Base-by-base conservation (phyloP, 331 rosid genomes). In the Quercus tomentella region DNA sequence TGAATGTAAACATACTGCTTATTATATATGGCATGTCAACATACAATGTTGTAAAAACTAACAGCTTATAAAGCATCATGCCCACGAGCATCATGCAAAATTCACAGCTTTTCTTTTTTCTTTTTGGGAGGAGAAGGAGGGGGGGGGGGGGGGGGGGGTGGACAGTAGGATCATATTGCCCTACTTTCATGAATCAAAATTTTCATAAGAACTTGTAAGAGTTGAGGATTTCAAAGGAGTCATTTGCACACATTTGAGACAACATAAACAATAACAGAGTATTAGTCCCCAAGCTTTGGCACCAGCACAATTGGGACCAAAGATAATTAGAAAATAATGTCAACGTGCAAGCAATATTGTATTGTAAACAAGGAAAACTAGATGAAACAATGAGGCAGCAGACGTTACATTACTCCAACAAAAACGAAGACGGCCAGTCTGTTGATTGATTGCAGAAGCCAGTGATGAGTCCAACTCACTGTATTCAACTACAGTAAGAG, bases 341-440 rank as follows among this genome's bases (percentile, higher is more conserved):
- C 23, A 25, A 68, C 28, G 28, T 37, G 43, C n/a, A 60, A n/a
- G 37, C 28, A 81, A 33, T 73, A 35, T 22, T 56, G 26, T 72
- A 22, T 51, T 25, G 67, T 58, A 66, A 52, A 76, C 62, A 60
- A 78, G 60, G 45, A 66, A 43, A 7, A 56, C 51, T 54, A 76
- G 83, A 68, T 81, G 55, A 82, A 75, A 77, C 62, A 55, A 75
- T 72, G 79, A 56, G 41, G 67, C 20, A 63, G 72, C 55, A 79
- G 84, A 82, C 92, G 77, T 79, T 87, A 93, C 99, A 77, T 96
- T 96, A 84, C 99, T 96, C 99, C 99, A 96, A 86, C 99, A 96
- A 82, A 81, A 96, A 62, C 98, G 94, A 82, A 96, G 99, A 72
- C 98, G 97, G 23, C 99, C 99, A 55, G 99, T 93, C 76, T 84